Conservation (phyloP, 495 filamentous ascomycete genomes). For the Penicillium macrosclerotiorum region DNA sequence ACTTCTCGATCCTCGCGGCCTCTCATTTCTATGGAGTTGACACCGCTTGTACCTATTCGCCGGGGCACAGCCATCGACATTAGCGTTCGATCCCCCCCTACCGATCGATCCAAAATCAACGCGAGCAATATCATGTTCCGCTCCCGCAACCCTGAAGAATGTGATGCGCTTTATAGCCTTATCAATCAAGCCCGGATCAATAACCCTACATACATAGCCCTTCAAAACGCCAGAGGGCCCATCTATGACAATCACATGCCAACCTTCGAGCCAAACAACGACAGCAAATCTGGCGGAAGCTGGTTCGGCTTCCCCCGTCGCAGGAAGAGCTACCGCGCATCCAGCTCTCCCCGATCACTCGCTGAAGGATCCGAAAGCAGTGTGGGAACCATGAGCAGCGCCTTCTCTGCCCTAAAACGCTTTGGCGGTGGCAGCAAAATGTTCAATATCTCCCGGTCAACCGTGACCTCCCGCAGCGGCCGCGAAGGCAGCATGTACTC, state of each 20-base stretch:
- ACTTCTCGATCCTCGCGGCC: slow-evolving; percentile 50
- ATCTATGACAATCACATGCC: slow-evolving; percentile 29
- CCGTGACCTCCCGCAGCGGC: slow-evolving; percentile 55
- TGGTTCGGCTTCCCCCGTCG: slow-evolving; percentile 49
- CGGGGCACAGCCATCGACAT: slow-evolving; percentile 91
- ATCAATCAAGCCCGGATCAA: slow-evolving; percentile 82
- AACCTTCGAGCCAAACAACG: slow-evolving; percentile 23
- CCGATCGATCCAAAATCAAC: slow-evolving; percentile 65
- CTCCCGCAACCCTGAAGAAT: slow-evolving; percentile 72
- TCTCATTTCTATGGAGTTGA: slow-evolving; percentile 77
- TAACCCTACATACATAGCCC: slow-evolving; percentile 83
- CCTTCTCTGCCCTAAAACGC: slow-evolving; percentile 71
- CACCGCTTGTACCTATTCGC: slow-evolving; percentile 81
- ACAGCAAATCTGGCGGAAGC: slow-evolving; percentile 29
- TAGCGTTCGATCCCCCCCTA: slow-evolving; percentile 81
- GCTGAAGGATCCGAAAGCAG: slow-evolving; percentile 58
- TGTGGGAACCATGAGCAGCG: slow-evolving; percentile 57
- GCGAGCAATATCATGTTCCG: slow-evolving; percentile 82
- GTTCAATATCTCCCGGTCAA: slow-evolving; percentile 74
- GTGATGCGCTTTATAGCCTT: slow-evolving; percentile 73
- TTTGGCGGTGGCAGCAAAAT: slow-evolving; percentile 61
- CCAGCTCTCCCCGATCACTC: slow-evolving; percentile 47
- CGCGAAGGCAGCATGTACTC: slow-evolving; percentile 62
- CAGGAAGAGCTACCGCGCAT: slow-evolving; percentile 58
- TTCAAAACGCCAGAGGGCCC: slow-evolving; percentile 65